A percentile compares a stretch with the other conserved stretches of the same genome.
These are phyloP conservation scores for Aspergillus sp. DNA, from an alignment of 2,329 filamentous ascomycete genomes.

Conservation along the genomic window DNA sequence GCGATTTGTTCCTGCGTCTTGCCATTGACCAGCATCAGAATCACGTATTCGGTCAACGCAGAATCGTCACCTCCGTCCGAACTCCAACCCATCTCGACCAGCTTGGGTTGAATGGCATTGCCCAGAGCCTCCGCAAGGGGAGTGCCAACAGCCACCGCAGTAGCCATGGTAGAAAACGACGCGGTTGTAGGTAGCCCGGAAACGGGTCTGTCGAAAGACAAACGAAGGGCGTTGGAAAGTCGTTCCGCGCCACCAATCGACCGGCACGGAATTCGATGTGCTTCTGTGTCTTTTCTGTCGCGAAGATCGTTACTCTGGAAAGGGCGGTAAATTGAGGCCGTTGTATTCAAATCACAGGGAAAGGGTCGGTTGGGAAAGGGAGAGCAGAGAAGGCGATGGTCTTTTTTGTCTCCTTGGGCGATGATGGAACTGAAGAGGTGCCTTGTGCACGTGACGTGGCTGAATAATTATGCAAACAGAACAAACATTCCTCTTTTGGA, in stretches of 20 bases:
- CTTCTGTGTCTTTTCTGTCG: background rate
- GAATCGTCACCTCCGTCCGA: conserved; percentile 70
- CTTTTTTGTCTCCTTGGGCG: background rate
- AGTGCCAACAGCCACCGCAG: conserved; percentile 68
- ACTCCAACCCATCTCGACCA: conserved; percentile 88
- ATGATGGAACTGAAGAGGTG: conserved; percentile 3
- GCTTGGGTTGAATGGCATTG: conserved; percentile 75
- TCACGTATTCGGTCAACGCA: conserved; percentile 88
- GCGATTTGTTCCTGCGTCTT: conserved; percentile 88
- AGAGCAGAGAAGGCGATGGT: background rate
- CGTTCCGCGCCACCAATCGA: background rate
- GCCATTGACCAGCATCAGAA: conserved; percentile 93
- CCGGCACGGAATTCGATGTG: background rate
- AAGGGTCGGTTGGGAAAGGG: background rate
- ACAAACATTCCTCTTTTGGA: background rate
- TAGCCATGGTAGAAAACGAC: conserved; percentile 52
- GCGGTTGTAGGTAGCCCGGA: conserved; percentile 6
- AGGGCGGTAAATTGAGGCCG: background rate
- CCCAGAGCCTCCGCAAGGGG: conserved; percentile 79
- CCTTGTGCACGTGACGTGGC: background rate
- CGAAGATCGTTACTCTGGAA: background rate
- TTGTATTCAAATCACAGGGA: background rate
- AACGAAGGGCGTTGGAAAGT: background rate
- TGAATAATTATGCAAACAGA: background rate
- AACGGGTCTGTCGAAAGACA: conserved; percentile 5